Conservation (phyloP, 2,329 filamentous ascomycete species). For the Nemania serpens region DNA sequence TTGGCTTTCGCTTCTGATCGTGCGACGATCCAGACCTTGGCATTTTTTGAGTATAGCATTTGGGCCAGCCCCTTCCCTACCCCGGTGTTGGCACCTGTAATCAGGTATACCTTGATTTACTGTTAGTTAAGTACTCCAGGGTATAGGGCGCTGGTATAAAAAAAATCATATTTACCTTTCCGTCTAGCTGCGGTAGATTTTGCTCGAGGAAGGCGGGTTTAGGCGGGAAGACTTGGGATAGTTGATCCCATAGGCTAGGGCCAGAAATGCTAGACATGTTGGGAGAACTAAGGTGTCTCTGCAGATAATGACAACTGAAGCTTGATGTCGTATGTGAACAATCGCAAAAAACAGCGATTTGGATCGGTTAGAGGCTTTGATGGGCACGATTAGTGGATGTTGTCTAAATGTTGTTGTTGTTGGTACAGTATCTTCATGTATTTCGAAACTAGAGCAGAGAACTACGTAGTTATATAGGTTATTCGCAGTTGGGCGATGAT, state of each 20-base stretch:
- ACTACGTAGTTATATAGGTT: too few species aligned
- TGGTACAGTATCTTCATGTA: too few species aligned
- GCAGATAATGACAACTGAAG: background rate
- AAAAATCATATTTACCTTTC: conserved; percentile 13
- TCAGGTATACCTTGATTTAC: conserved; percentile 15
- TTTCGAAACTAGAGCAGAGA: too few species aligned
- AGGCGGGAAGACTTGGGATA: conserved; percentile 19
- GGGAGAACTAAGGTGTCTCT: background rate
- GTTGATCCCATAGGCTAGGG: conserved; percentile 1
- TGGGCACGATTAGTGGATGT: too few species aligned
- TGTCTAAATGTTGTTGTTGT: too few species aligned
- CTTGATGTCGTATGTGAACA: background rate
- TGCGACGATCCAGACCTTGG: conserved; percentile 50
- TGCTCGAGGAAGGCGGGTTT: conserved; percentile 15
- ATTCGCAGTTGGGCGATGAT: too few species aligned
- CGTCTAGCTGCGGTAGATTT: conserved; percentile 9
- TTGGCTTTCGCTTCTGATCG: conserved; percentile 46
- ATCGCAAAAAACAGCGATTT: background rate
- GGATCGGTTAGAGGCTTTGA: too few species aligned
- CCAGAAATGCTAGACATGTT: conserved; percentile 5
- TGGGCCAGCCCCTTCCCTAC: conserved; percentile 46
- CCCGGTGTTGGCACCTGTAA: conserved; percentile 39
- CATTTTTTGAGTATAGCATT: conserved; percentile 48
- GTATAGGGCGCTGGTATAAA: too few species aligned
- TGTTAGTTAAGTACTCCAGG: background rate